Evolutionary conservation across 2,329 filamentous ascomycete species (phyloP), one percentile per base, ranked within the genome.

Genomic region (Diaporthe destruens): DNA sequence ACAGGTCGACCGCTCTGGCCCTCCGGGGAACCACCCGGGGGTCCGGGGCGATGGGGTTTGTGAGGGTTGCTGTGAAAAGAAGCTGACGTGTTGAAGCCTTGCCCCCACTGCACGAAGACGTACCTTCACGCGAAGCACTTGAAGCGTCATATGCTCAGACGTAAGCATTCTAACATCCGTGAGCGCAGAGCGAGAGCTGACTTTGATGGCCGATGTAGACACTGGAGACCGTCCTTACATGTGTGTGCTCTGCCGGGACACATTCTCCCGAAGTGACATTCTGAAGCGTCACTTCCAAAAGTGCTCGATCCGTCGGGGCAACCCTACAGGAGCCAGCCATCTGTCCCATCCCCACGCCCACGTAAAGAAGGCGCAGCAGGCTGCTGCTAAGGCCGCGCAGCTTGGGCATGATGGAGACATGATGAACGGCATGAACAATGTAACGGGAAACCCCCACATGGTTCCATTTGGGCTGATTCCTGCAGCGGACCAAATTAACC

Each of bases 251-350:
- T 99, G 96, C 87, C 95, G 96, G 82, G 96, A 98, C 84, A 98
- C 95, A 44, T 99, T 99, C 84, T 98, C 94, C 63, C 92, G 96
- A 82, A 98, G 95, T 87, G 96, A 99, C 81, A 98, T 99, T 76
- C 86, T 99, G 79, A 99, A 99, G 88, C 94, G 96, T 76, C 96
- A 99, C 85, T 99, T 98, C 85, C 95, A 98, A 84, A 99, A 99
- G 87, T 99, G 96, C 86, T 98, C 96, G 51, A 94, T 98, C 76
- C 92, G 96, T 79, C 92, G 96, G 81, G 96, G 96, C 72, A 98
- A 98, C 84, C 96, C 96, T 70, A 98, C 95, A 61, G 95, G 95
- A 78, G 94, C 94, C 75, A 98, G 94, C 80, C 96, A 99, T 85
- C 84, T 99, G 83, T 97, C 95, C 77, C 95, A 98, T 84, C 94